These are phyloP conservation scores for Pachysandra terminalis DNA, from an alignment of 164 flowering plant genomes.

Conservation along the genomic window DNA sequence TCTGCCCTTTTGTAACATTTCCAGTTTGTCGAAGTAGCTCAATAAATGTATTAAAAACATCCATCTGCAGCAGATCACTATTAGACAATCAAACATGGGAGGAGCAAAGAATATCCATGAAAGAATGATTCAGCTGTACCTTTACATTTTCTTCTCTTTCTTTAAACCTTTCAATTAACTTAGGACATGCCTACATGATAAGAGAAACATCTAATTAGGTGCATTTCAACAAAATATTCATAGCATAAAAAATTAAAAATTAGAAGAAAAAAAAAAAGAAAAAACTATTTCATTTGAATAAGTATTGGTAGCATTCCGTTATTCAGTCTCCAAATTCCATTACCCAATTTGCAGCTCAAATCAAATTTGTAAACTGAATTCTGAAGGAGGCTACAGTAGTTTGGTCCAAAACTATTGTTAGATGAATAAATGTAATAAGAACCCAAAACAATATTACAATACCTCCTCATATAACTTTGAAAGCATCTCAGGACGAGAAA, in stretches of 20 bases:
- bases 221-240: not conserved
- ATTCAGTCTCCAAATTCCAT: too few relatives aligned
- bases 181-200: constrained; percentile 88
- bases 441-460: too few relatives aligned
- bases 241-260: too few relatives aligned
- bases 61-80: constrained; percentile 67
- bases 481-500: constrained; percentile 98
- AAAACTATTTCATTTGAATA: too few relatives aligned
- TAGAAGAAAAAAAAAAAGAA: not conserved
- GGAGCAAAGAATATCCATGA: not conserved
- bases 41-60: constrained; percentile 88
- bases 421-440: not conserved
- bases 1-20: constrained; percentile 88
- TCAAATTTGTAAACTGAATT: not conserved
- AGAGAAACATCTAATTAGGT: not conserved
- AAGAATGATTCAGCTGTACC: constrained; percentile 33
- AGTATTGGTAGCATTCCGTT: too few relatives aligned
- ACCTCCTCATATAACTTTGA: constrained; percentile 80
- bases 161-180: constrained; percentile 92
- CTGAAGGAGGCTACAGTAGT: not conserved
- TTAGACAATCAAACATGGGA: constrained; percentile 15
- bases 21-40: constrained; percentile 96
- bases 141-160: constrained; percentile 99
- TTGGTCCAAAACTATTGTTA: not conserved
- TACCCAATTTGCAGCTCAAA: too few relatives aligned